Conservation (phyloP, 495 filamentous ascomycete genomes). For the Podospora sp. region DNA sequence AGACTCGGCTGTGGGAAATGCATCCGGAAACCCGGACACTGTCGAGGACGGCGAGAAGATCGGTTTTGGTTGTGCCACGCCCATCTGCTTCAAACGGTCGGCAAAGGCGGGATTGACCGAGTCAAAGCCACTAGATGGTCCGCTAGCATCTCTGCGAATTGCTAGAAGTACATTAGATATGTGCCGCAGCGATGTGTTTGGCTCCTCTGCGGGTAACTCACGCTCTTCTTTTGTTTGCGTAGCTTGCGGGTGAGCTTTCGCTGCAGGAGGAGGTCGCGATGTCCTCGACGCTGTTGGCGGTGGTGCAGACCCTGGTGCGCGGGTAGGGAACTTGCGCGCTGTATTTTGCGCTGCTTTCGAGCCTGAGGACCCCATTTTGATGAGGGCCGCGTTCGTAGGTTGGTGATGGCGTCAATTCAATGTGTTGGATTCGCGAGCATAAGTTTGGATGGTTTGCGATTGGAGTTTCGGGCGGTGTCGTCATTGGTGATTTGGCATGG, state of each 20-base stretch:
- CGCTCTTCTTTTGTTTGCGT: conserved; percentile 43
- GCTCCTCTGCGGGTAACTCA: conserved; percentile 21
- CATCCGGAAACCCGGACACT: conserved; percentile 29
- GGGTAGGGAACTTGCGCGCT: conserved; percentile 46
- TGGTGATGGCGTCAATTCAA: background rate
- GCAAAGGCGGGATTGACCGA: conserved; percentile 40
- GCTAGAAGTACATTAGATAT: conserved; percentile 22
- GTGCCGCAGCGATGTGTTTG: background rate
- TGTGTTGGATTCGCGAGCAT: background rate
- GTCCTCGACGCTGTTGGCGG: conserved; percentile 24
- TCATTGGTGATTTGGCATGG: background rate
- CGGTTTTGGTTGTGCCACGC: conserved; percentile 50
- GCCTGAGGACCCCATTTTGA: conserved; percentile 34
- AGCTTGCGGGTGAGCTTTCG: conserved; percentile 30
- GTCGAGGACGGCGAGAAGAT: conserved; percentile 50
- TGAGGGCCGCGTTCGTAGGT: background rate
- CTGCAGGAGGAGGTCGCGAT: conserved; percentile 16
- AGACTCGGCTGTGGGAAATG: conserved; percentile 5
- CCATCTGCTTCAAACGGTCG: conserved; percentile 48
- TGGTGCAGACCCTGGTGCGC: conserved; percentile 36
- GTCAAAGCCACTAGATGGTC: conserved; percentile 29
- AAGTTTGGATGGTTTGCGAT: background rate
- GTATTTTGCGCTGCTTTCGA: conserved; percentile 41
- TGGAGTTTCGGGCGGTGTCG: background rate
- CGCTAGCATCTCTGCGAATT: conserved; percentile 36